Conservation (phyloP, 208 protist genomes). For the Phytomonas serpens region DNA sequence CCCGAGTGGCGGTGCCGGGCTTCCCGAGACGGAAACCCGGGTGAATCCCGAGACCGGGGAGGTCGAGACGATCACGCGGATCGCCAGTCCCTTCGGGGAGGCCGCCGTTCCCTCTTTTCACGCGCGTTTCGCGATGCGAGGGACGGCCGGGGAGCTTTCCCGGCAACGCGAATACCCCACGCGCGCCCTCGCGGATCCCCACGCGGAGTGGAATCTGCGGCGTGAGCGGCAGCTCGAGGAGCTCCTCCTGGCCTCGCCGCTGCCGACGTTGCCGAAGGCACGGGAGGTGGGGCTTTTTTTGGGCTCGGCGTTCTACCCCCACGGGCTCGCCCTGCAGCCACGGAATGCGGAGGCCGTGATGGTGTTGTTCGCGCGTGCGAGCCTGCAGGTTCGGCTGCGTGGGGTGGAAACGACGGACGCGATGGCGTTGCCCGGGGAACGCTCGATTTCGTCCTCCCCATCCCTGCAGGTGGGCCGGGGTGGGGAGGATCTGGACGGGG, state of each 20-base stretch:
- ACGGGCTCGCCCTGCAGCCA: slow-evolving; percentile 41
- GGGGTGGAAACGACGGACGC: slow-evolving; percentile 4
- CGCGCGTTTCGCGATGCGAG: slow-evolving; percentile 42
- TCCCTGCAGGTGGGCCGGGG: background rate
- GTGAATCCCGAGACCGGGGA: slow-evolving; percentile 25
- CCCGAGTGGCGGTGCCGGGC: slow-evolving; percentile 5
- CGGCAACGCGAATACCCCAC: background rate
- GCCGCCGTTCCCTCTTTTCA: slow-evolving; percentile 51
- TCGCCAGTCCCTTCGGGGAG: slow-evolving; percentile 63
- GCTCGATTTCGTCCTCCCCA: background rate
- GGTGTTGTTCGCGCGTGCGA: slow-evolving; percentile 53
- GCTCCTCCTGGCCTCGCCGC: slow-evolving; percentile 39
- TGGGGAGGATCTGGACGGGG: slow-evolving; percentile 15
- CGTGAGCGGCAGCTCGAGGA: slow-evolving; percentile 65
- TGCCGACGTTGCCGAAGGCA: slow-evolving; percentile 52
- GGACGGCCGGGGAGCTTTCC: slow-evolving; percentile 45
- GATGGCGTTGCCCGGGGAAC: background rate
- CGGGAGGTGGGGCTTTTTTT: slow-evolving; percentile 37
- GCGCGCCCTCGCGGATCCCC: slow-evolving; percentile 30
- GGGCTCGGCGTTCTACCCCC: slow-evolving; percentile 30
- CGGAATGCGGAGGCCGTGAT: slow-evolving; percentile 51
- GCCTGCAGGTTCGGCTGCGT: slow-evolving; percentile 35
- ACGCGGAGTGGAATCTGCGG: slow-evolving; percentile 54
- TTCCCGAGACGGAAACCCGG: slow-evolving; percentile 21
- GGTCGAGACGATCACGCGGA: slow-evolving; percentile 19